These are phyloP conservation scores for Symbiodinium natans DNA, from an alignment of 73 alveolate genomes.

Conservation along the genomic window DNA sequence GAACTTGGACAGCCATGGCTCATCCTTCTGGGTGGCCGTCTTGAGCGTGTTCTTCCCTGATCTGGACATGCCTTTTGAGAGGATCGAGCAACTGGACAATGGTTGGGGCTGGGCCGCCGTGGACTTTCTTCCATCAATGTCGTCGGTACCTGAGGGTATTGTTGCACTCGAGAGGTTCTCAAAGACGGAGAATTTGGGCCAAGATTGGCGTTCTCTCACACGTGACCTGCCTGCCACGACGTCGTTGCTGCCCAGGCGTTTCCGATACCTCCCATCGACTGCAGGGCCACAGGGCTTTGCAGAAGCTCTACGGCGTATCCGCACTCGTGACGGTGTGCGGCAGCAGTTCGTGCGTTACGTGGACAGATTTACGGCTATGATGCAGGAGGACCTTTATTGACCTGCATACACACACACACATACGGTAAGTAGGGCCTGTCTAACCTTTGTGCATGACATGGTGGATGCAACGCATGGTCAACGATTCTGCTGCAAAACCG, in stretches of 20 bases:
- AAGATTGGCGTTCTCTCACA: constrained; percentile 55
- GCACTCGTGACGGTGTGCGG: constrained; percentile 10
- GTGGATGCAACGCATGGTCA: no score
- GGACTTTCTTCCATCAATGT: constrained; percentile 59
- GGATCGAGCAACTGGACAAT: constrained; percentile 57
- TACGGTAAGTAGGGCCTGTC: no score
- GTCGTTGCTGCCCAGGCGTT: background rate
- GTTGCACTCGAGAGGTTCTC: constrained; percentile 40
- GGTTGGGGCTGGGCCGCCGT: constrained; percentile 90
- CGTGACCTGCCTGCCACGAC: background rate
- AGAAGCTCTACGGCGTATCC: constrained; percentile 66
- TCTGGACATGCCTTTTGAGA: constrained; percentile 72
- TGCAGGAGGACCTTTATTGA: background rate
- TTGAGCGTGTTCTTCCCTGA: constrained; percentile 38
- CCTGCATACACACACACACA: background rate
- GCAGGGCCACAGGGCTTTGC: background rate
- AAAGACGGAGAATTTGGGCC: constrained; percentile 4
- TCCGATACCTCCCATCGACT: background rate
- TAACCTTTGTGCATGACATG: no score
- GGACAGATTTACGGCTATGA: background rate
- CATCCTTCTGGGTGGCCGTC: constrained; percentile 84
- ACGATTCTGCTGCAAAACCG: no score
- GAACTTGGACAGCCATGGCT: constrained; percentile 82
- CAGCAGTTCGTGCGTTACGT: constrained; percentile 34
- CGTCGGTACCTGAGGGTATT: background rate